Base-by-base conservation (phyloP, 2,329 filamentous ascomycete genomes). In the Epichloe baconii region DNA sequence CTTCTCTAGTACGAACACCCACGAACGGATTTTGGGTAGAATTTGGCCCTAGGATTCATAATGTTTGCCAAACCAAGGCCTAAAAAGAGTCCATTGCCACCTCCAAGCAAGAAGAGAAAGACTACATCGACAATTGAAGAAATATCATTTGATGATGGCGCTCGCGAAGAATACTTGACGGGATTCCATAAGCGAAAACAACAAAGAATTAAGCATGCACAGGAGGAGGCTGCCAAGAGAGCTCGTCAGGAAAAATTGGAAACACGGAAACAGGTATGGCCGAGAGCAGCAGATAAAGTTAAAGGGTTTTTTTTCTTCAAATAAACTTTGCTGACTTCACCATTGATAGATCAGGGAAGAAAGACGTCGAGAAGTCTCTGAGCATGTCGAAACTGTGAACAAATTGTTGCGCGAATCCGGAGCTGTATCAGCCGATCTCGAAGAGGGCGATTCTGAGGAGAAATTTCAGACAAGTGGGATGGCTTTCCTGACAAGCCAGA, bases 111-210 rank as follows among this genome's bases (percentile, higher is more conserved):
- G 68, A 84, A 81, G 62, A 75, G 85, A 57, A 87, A 85, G 66
- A 66, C 68, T 55, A 63, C 75, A 14, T 71, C 74, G 44, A 69
- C 73, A 40, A 74, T 87, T 54, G 87, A 90, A 62, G 88, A 95
- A 65, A 85, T 98, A 66, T 80, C 74, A 49, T 98, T 97, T 70
- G 89, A 98, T 70, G 71, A 77, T 54, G 75, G 77, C 54, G 86
- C 86, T 44, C 83, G 93, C 57, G 73, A 85, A 57, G 89, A 97
- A 62, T 98, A 87, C 64, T 76, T 98, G 52, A 96, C 89, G 0
- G 93, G 93, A 3, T 98, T 98, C 70, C 90, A 91, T 73, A 98
- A 97, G 76, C 85, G 93, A 67, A 97, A 96, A 68, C 71, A 86
- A 49, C 85, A 88, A 66, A 79, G 93, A 38, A 82, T 83, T 58